These are phyloP conservation scores for Dryadomyces quercus-mongolicae DNA, from an alignment of 2,329 filamentous ascomycete genomes.

Conservation along the genomic window DNA sequence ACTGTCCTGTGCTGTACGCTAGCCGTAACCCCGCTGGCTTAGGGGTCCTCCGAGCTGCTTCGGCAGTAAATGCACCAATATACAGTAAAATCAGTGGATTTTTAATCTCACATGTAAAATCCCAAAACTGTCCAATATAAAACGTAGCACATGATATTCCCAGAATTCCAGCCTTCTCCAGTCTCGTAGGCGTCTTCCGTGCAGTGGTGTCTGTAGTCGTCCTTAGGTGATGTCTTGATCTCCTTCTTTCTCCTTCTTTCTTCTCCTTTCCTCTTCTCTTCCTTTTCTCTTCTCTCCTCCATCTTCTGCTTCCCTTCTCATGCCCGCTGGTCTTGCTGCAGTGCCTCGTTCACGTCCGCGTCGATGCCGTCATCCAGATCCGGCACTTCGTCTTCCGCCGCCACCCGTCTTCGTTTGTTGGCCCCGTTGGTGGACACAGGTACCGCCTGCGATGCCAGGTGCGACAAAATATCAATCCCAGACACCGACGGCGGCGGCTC, in stretches of 20 bases:
- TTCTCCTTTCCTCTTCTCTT: not conserved
- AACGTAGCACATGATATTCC: not conserved
- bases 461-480: conserved; percentile 27
- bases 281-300: not conserved
- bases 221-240: too few relatives aligned
- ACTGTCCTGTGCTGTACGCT: not conserved
- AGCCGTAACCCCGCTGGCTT: not conserved
- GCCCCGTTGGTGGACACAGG: conserved; percentile 37
- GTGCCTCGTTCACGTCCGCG: conserved; percentile 42
- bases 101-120: not conserved
- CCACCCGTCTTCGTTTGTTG: conserved; percentile 44
- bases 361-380: conserved; percentile 45
- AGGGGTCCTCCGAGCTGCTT: too few relatives aligned
- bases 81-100: not conserved
- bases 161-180: too few relatives aligned
- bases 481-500: conserved; percentile 7
- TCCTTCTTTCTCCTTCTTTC: not conserved
- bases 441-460: conserved; percentile 30
- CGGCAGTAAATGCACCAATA: not conserved
- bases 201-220: too few relatives aligned
- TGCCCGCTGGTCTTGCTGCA: conserved; percentile 28
- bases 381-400: conserved; percentile 37
- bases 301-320: not conserved
- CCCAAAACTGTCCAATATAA: not conserved
- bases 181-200: too few relatives aligned